Percentiles rank a stretch among this genome's conserved stretches.
Evolutionary conservation across 805 yeast genomes (phyloP).

Genomic region (Hanseniaspora valbyensis): DNA sequence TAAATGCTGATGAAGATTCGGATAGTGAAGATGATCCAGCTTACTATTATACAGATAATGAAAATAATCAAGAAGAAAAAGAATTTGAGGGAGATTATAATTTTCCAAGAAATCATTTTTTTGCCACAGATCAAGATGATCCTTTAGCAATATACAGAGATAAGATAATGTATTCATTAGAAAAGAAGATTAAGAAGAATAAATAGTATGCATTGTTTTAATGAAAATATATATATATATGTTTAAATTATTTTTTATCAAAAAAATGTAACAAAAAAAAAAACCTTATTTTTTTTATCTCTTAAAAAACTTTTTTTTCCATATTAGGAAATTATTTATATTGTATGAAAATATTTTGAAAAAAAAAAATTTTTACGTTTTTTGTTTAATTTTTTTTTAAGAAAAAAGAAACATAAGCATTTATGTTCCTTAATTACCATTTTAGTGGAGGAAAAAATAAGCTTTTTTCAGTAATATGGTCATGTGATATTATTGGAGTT

Average conservation of each 20-base stretch:
- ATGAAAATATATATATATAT: neutral
- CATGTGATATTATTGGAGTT: neutral
- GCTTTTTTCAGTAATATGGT: neutral
- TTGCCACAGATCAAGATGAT: constrained; percentile 45
- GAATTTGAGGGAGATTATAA: constrained; percentile 27
- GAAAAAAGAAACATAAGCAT: no score
- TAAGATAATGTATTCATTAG: constrained; percentile 45
- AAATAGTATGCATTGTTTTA: neutral
- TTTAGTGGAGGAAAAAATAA: no score
- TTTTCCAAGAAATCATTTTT: constrained; percentile 40
- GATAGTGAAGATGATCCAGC: constrained; percentile 74
- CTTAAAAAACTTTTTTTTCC: no score
- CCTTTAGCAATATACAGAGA: constrained; percentile 56
- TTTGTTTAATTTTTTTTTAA: neutral
- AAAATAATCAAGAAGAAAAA: constrained; percentile 29
- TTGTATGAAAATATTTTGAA: neutral
- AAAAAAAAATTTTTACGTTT: neutral
- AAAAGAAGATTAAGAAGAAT: constrained; percentile 41
- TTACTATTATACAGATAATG: constrained; percentile 29
- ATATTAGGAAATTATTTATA: neutral
- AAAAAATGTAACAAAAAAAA: neutral
- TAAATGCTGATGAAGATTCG: constrained; percentile 48
- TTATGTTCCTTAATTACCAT: no score
- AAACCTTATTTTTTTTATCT: constrained; percentile 4
- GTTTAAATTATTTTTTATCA: neutral